A percentile compares a stretch with the other conserved stretches of the same genome.
phyloP scores from a whole-genome alignment of 2,329 filamentous ascomycete species.

The Claviceps purpurea region DNA sequence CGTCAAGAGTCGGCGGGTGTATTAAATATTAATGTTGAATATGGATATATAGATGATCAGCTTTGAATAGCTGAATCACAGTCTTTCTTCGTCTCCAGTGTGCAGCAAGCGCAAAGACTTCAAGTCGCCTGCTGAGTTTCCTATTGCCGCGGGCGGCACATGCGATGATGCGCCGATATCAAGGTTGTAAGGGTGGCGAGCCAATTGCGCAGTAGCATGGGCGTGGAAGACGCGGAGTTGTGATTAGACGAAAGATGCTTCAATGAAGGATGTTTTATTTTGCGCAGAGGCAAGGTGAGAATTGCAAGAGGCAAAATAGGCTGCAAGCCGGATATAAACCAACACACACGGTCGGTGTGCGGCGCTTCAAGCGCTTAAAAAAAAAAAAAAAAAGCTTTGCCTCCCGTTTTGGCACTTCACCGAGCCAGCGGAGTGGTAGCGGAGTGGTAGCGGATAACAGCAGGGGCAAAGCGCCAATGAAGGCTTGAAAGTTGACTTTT shows the following conservation, averaged over 20 bases:
- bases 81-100: conserved; percentile 42
- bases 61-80: conserved; percentile 11
- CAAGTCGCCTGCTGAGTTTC: conserved; percentile 44
- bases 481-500: too few species aligned
- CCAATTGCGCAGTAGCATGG: not conserved
- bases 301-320: too few species aligned
- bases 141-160: conserved; percentile 32
- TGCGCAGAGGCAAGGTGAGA: too few species aligned
- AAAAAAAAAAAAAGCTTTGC: not conserved
- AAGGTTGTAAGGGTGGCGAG: not conserved
- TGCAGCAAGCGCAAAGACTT: conserved; percentile 54
- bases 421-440: not conserved
- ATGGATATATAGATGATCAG: not conserved
- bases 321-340: not conserved
- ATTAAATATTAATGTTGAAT: not conserved
- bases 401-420: not conserved
- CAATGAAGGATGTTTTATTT: not conserved
- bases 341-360: not conserved
- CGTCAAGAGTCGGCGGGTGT: not conserved
- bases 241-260: not conserved
- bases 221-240: not conserved
- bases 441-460: not conserved
- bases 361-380: not conserved
- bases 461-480: too few species aligned
- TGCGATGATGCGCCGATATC: conserved; percentile 14